Evolutionary conservation across 1,284 basidiomycete genomes (phyloP).

Genomic region (Spongiforma sp.): DNA sequence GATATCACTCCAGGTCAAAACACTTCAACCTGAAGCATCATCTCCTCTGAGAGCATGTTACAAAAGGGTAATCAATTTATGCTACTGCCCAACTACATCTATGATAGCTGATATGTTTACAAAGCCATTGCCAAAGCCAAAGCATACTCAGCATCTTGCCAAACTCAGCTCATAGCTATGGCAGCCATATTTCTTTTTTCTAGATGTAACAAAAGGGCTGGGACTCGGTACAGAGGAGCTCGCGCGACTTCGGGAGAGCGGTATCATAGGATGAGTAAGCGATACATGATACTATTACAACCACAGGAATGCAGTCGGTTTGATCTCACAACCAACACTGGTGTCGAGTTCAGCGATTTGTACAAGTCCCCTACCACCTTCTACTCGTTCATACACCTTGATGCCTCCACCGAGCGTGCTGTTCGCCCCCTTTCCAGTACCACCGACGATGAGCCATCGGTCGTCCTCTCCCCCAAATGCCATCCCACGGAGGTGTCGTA

Average conservation of each 20-base stretch:
- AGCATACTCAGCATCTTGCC: no score
- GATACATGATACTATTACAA: conserved; percentile 29
- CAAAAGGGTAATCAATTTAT: neutral
- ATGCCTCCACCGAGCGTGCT: conserved; percentile 50
- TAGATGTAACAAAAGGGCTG: conserved; percentile 54
- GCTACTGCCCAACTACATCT: neutral
- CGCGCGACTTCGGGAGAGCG: conserved; percentile 46
- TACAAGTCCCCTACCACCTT: conserved; percentile 51
- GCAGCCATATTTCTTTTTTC: no score
- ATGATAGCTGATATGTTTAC: neutral
- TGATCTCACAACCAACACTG: conserved; percentile 29
- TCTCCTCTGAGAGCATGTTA: neutral
- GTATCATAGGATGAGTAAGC: conserved; percentile 46
- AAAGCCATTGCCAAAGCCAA: no score
- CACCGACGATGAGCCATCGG: conserved; percentile 54
- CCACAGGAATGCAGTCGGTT: conserved; percentile 57
- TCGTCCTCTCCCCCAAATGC: conserved; percentile 55
- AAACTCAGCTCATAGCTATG: neutral
- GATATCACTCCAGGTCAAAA: neutral
- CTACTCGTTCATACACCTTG: conserved; percentile 55
- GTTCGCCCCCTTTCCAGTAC: conserved; percentile 30
- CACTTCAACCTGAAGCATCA: neutral
- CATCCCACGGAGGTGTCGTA: conserved; percentile 58
- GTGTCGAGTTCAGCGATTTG: conserved; percentile 45
- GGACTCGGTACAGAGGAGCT: conserved; percentile 52